Conservation (phyloP, 2,329 filamentous ascomycete genomes). For the Aspergillus novoparasiticus region DNA sequence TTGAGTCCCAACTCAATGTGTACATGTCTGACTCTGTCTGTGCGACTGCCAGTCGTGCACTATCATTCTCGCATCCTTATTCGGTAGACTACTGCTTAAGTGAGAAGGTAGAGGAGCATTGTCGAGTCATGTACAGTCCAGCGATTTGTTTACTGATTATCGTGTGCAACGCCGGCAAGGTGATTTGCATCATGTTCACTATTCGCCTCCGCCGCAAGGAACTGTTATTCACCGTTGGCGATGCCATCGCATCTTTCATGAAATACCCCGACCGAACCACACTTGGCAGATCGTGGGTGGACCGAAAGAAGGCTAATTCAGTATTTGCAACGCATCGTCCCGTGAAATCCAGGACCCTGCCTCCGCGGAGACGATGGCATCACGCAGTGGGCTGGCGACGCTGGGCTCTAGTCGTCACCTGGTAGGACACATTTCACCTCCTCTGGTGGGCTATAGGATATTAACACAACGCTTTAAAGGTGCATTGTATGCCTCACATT, state of each 20-base stretch:
- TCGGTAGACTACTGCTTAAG: conserved; percentile 26
- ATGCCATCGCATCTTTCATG: conserved; percentile 37
- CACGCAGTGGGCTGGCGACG: conserved; percentile 6
- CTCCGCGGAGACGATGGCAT: conserved; percentile 5
- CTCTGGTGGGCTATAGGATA: neutral
- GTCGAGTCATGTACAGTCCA: conserved; percentile 22
- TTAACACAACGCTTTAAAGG: neutral
- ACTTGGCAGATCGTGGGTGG: neutral
- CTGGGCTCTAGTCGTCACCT: conserved; percentile 7
- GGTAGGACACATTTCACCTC: conserved; percentile 2
- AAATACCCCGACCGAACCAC: conserved; percentile 28
- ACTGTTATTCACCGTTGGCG: conserved; percentile 34
- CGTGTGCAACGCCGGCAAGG: conserved; percentile 28
- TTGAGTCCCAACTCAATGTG: neutral
- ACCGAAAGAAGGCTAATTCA: neutral
- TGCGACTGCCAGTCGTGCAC: neutral
- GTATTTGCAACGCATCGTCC: neutral
- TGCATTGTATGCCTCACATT: neutral
- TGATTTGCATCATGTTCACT: conserved; percentile 23
- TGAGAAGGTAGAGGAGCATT: conserved; percentile 22
- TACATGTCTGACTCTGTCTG: neutral
- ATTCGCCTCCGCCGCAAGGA: conserved; percentile 4
- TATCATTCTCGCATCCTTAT: neutral
- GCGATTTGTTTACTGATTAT: conserved; percentile 26
- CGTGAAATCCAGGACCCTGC: conserved; percentile 8